Evolutionary conservation across 192 early-diverging fungal species (phyloP), one percentile per base, ranked within the genome.

Genomic region (Entomortierella parvispora): DNA sequence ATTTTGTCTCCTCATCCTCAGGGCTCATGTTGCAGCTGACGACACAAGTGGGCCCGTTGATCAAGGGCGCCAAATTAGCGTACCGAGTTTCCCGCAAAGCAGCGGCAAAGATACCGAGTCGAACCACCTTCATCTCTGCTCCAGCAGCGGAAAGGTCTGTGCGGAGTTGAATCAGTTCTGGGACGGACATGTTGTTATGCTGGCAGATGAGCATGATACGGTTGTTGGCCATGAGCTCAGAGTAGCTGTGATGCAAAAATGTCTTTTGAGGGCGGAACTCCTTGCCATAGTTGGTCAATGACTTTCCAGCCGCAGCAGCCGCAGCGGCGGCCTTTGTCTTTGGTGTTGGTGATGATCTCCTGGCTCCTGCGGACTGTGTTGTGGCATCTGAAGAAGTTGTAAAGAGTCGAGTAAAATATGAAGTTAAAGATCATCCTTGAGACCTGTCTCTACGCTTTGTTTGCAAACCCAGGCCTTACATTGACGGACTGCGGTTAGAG

Each of bases 131-230:
- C 53, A 89, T 62, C 5, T 82, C 70, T 3, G 81, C 69, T 23
- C 62, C 58, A 6, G 72, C 54, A 26, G 69, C 56, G 0, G 64
- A 46, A 14, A 89, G 64, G 5, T 85, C 81, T 53, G 81, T 71
- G 48, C 87, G 82, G 43, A 89, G 66, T 55, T 75, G 45, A 14
- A 80, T 79, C 62, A 85, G 68, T 65, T 89, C 87, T 34, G 75
- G 58, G 29, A 89, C 81, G 0, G 82, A 83, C 62, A 89, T 79
- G 62, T 89, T 89, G 79, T 89, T 89, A 74, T 87, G 85, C 58
- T 89, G 87, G 43, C 82, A 74, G 37, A 89, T 80, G 53, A 89
- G 69, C 37, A 87, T 50, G 42, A 84, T 76, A 22, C 87, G 69
- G 65, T 89, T 89, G 9, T 80, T 58, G 18, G 82, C 51, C 49